Evolutionary conservation across 352 stramenopile genomes (phyloP).

Genomic region (Peronospora tabacina): DNA sequence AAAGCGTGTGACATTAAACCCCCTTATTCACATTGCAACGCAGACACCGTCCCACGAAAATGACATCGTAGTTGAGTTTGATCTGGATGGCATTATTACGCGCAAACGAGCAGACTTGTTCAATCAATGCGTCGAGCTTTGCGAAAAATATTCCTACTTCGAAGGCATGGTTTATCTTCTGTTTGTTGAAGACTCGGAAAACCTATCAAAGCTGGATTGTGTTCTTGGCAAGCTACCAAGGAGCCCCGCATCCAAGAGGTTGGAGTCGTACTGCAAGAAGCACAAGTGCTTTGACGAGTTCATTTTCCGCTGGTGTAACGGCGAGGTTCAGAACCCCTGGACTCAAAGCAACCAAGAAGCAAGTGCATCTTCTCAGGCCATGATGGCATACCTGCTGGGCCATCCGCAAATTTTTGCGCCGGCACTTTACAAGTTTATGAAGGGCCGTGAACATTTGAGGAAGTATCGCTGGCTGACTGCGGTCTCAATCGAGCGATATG

Average conservation of each 20-base stretch:
- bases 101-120: constrained; percentile 53
- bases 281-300: constrained; percentile 55
- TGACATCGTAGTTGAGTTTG: constrained; percentile 23
- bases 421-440: constrained; percentile 59
- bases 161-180: constrained; percentile 77
- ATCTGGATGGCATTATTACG: constrained; percentile 23
- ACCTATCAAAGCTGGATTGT: constrained; percentile 60
- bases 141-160: constrained; percentile 70
- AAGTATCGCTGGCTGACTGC: constrained; percentile 63
- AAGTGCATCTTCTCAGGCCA: constrained; percentile 13
- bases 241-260: constrained; percentile 42
- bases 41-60: constrained; percentile 22
- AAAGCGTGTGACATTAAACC: constrained; percentile 57
- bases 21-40: constrained; percentile 64
- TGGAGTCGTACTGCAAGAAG: constrained; percentile 58
- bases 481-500: constrained; percentile 55
- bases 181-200: constrained; percentile 52
- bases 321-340: constrained; percentile 68
- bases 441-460: constrained; percentile 40
- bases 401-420: constrained; percentile 54
- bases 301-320: constrained; percentile 70
- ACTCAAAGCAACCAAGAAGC: constrained; percentile 13
- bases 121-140: constrained; percentile 43
- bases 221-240: constrained; percentile 51
- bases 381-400: constrained; percentile 58